These are phyloP conservation scores for Naganishia liquefaciens DNA, from an alignment of 1,284 basidiomycete genomes.

Conservation along the genomic window DNA sequence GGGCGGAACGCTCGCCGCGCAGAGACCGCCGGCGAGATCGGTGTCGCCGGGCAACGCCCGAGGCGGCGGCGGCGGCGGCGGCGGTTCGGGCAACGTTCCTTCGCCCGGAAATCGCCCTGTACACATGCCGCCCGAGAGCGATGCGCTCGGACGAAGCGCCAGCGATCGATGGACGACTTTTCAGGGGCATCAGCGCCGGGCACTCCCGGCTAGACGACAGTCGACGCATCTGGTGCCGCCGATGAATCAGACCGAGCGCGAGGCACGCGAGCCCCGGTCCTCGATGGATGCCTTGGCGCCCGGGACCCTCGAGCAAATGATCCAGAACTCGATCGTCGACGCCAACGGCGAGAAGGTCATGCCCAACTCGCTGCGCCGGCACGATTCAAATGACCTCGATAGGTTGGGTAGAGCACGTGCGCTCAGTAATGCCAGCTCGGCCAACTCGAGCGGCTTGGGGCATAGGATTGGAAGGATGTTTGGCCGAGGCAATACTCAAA, in stretches of 20 bases:
- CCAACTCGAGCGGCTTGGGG: slow-evolving; percentile 38
- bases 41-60: slow-evolving; percentile 6
- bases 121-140: neutral
- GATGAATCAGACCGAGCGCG: slow-evolving; percentile 33
- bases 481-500: slow-evolving; percentile 31
- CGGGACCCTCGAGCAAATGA: slow-evolving; percentile 13
- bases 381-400: slow-evolving; percentile 44
- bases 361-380: slow-evolving; percentile 31
- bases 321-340: slow-evolving; percentile 33
- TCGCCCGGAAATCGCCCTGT: slow-evolving; percentile 3
- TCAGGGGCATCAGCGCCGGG: slow-evolving; percentile 30
- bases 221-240: slow-evolving; percentile 40
- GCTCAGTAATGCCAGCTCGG: slow-evolving; percentile 41
- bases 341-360: slow-evolving; percentile 12
- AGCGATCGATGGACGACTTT: slow-evolving; percentile 33
- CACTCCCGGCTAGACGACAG: slow-evolving; percentile 35
- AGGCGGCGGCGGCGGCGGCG: no score
- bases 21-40: slow-evolving; percentile 8
- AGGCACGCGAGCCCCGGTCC: slow-evolving; percentile 28
- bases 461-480: slow-evolving; percentile 33
- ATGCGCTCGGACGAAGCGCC: slow-evolving; percentile 30
- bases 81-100: neutral
- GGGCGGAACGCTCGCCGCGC: neutral
- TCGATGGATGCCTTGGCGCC: slow-evolving; percentile 25
- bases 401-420: slow-evolving; percentile 39